Percentiles rank a stretch among this genome's conserved stretches.
Evolutionary conservation across 73 alveolate genomes (phyloP).

Genomic region (Stentor roeselii): DNA sequence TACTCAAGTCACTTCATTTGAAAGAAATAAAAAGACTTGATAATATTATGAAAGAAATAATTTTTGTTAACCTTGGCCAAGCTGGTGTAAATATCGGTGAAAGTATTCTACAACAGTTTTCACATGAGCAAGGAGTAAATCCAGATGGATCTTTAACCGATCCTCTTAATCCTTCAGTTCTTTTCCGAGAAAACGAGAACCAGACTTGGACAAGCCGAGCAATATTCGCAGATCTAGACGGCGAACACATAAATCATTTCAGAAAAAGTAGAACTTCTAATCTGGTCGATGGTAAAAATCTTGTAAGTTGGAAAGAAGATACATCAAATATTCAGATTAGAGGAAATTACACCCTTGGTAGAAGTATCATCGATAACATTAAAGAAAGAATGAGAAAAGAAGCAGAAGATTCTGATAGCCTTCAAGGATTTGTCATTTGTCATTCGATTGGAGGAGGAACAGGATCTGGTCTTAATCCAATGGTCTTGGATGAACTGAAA

Average conservation of each 20-base stretch:
- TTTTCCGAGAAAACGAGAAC: constrained; percentile 30
- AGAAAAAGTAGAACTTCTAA: constrained; percentile 18
- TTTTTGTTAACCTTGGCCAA: constrained; percentile 20
- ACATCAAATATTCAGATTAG: constrained; percentile 26
- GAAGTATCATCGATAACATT: not conserved
- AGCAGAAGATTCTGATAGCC: constrained; percentile 53
- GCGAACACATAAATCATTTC: constrained; percentile 25
- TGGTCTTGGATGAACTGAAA: not conserved
- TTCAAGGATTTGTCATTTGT: constrained; percentile 51
- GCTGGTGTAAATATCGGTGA: constrained; percentile 29
- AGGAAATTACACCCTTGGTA: constrained; percentile 32
- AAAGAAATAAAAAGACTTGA: too few relatives aligned
- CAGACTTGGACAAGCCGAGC: constrained; percentile 32
- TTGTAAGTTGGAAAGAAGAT: constrained; percentile 54
- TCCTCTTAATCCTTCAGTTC: not conserved
- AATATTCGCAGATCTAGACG: constrained; percentile 43
- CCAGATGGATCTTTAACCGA: not conserved
- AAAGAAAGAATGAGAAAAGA: constrained; percentile 13
- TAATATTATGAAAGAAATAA: constrained; percentile 29
- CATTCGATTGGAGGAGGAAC: constrained; percentile 82
- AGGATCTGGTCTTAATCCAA: constrained; percentile 36
- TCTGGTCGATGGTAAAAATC: constrained; percentile 34
- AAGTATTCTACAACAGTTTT: not conserved
- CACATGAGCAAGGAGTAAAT: not conserved
- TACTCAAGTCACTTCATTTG: too few relatives aligned